Evolutionary conservation across 2,329 filamentous ascomycete species (phyloP), one percentile per base, ranked within the genome.

Genomic region (Diplodia scrobiculata): DNA sequence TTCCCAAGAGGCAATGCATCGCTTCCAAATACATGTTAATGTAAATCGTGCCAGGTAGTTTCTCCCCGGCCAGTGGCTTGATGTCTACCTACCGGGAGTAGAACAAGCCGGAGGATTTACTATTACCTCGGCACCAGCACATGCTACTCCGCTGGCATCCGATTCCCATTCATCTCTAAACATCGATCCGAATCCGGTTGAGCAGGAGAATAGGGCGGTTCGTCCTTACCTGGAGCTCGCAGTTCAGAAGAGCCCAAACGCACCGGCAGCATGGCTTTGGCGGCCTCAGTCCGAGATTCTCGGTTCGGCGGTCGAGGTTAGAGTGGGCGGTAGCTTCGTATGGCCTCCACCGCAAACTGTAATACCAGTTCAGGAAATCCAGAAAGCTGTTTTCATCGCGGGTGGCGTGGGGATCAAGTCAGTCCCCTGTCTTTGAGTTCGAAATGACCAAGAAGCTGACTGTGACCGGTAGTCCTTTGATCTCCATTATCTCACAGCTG

Each of bases 51-150:
- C 14, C 29, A 19, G 53, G 50, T 76, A 90, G 83, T 96, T 95
- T 78, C 82, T 87, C 5, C 87, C 92, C 5, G 92, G 92, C 64
- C 92, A 96, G 81, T 97, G 92, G 91, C 84, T 97, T 66, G 92
- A 97, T 75, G 88, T 92, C 6, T 89, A 90, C 75, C 84, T 92
- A 63, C 91, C 92, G 1, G 81, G 80, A 45, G 79, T 91, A 52
- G 72, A 83, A 51, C 87, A 89, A 74, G 88, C 91, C 3, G 92
- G 92, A 38, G 92, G 92, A 67, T 97, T 96, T 81, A 96, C 92
- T 50, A 90, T 96, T 69, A 94, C 91, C 6, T 95, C 91, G 1
- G 80, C 89, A 0, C 91, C 84, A 83, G 50, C 79, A 82, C 65
- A 64, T n/a, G 48, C 66, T 27, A 45, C 51, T 41, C 34, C 48